Conservation (phyloP, 2,329 filamentous ascomycete species). For the Claviceps humidiphila region DNA sequence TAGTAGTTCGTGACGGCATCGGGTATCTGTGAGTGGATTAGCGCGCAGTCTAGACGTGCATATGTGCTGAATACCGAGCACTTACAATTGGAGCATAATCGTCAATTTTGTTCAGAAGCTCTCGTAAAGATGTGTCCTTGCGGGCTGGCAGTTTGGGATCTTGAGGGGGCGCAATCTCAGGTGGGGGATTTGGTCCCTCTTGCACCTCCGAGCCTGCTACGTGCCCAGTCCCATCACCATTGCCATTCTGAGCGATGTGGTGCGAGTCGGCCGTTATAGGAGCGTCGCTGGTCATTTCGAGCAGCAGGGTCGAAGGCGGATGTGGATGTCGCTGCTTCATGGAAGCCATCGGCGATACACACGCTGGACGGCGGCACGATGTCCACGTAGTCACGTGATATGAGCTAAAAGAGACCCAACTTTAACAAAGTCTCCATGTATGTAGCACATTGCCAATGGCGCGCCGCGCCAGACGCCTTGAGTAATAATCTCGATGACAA, state of each 20-base stretch:
- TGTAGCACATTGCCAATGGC: no score
- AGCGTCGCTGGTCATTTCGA: constrained; percentile 22
- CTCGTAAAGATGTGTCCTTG: constrained; percentile 84
- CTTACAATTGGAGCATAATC: constrained; percentile 93
- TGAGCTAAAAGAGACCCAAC: neutral
- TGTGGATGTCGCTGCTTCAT: neutral
- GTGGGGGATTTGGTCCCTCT: constrained; percentile 12
- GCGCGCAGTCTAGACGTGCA: neutral
- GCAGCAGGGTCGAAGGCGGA: constrained; percentile 4
- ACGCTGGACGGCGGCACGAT: neutral
- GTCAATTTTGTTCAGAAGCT: constrained; percentile 93
- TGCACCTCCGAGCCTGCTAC: constrained; percentile 8
- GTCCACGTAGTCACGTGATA: neutral
- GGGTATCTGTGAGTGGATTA: constrained; percentile 54
- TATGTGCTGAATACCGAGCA: neutral
- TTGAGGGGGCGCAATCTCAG: constrained; percentile 33
- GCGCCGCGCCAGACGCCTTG: no score
- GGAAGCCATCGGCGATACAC: neutral
- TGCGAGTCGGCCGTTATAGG: constrained; percentile 21
- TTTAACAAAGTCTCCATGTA: no score
- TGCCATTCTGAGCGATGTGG: constrained; percentile 14
- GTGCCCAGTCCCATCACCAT: constrained; percentile 6
- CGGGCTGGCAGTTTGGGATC: constrained; percentile 60
- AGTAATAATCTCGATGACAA: no score
- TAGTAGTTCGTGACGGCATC: constrained; percentile 98